phyloP scores from a whole-genome alignment of 139 green algal species.

The Gonium pectorale region DNA sequence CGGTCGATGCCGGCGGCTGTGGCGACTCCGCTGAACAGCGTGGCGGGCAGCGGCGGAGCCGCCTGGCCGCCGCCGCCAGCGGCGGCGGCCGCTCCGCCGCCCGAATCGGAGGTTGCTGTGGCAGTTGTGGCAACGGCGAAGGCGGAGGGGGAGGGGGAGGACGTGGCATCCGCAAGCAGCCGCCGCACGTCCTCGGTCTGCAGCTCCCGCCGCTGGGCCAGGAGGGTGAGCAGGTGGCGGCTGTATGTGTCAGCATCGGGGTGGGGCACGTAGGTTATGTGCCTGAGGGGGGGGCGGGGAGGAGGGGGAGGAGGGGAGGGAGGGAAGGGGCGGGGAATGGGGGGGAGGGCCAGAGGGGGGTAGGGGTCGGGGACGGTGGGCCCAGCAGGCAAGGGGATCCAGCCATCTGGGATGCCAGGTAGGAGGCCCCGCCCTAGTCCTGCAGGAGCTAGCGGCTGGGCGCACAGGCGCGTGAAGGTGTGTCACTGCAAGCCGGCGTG shows the following conservation, averaged over 20 bases:
- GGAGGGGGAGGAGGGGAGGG: not conserved
- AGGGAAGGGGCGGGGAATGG: too few species aligned
- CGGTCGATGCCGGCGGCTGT: slow-evolving; percentile 34
- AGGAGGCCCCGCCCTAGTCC: too few species aligned
- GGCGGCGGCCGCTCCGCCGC: not conserved
- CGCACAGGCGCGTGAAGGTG: too few species aligned
- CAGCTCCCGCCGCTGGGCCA: slow-evolving; percentile 54
- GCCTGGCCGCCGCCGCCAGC: not conserved
- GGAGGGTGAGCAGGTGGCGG: slow-evolving; percentile 54
- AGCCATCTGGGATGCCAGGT: too few species aligned
- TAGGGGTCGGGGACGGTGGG: too few species aligned
- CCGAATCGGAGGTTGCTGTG: not conserved
- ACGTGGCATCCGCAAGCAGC: not conserved
- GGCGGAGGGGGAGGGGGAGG: not conserved
- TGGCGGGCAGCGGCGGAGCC: not conserved
- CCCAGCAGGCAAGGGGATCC: too few species aligned
- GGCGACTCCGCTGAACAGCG: slow-evolving; percentile 23
- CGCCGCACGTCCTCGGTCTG: slow-evolving; percentile 38
- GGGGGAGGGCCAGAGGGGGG: too few species aligned
- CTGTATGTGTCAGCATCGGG: slow-evolving; percentile 27
- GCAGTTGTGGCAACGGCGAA: too few species aligned
- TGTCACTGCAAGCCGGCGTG: too few species aligned
- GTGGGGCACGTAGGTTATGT: slow-evolving; percentile 21
- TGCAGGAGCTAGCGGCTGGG: too few species aligned
- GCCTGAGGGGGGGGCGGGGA: not conserved